Base-by-base conservation (phyloP, 352 stramenopile genomes). In the Pythium plurisporium region DNA sequence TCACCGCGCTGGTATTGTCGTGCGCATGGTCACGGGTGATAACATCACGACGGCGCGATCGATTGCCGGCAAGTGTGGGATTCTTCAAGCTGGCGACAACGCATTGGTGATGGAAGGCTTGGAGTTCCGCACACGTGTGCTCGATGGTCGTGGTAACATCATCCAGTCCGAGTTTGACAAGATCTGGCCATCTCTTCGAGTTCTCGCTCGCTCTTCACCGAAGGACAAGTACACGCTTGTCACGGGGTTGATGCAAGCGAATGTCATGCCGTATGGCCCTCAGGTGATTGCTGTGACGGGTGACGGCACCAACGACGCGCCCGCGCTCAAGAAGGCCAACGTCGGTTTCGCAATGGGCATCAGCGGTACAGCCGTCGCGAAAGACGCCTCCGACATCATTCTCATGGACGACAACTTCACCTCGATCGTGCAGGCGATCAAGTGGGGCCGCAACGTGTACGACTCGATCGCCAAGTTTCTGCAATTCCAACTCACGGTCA, bases 21-120 rank as follows among this genome's bases (percentile, higher is more conserved):
- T 99, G 37, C 92, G 96, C 33, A 99, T 99, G 96, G 95, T 99
- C 57, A 99, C 97, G 6, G 97, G 97, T 48, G 97, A 99, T 74
- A 98, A 99, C 61, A 95, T 99, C 51, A 84, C 98, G 53, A 99
- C 97, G 20, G 97, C 97, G n/a, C 88, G 87, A 29, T 95, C 96
- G 0, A 99, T 99, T 74, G 96, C 96, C 2, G 79, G 74, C 31
- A 82, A 99, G 63, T 98, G 96, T 65, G 96, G 96, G 20, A 99
- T 99, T 73, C 88, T 98, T 66, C 92, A 86, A 52, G 62, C 65
- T 44, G 85, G 88, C 36, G 95, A 94, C 2, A 45, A 97, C 19
- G 88, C 90, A 0, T 83, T n/a, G n/a, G n/a, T n/a, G n/a, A n/a
- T 98, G 45, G 89, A 97, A 67, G 95, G 94, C 0, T 90, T 92